Conservation (phyloP, 2,329 filamentous ascomycete genomes). For the Fusarium sp. region DNA sequence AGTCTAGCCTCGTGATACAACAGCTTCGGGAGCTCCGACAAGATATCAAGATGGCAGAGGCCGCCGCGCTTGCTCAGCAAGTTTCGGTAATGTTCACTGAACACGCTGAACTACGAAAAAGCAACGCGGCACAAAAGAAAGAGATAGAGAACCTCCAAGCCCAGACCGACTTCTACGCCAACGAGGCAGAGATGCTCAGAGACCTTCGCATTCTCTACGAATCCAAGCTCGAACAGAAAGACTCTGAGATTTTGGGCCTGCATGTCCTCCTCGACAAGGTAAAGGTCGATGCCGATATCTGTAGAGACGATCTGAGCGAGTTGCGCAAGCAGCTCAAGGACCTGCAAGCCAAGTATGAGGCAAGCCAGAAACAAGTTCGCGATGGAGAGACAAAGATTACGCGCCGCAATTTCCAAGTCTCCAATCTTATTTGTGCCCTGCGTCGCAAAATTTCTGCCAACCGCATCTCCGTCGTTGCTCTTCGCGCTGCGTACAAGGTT, state of each 20-base stretch:
- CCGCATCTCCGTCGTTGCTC: not conserved
- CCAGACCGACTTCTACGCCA: not conserved
- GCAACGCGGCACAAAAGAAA: not conserved
- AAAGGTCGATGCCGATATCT: not conserved
- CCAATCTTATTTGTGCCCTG: constrained; percentile 3
- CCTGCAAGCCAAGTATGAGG: not conserved
- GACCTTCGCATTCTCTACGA: not conserved
- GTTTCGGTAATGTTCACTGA: not conserved
- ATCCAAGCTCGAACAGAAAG: not conserved
- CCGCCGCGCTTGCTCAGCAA: not conserved
- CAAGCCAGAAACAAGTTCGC: not conserved
- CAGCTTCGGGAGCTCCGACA: not conserved
- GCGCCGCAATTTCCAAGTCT: not conserved
- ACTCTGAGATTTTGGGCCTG: not conserved
- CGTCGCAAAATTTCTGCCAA: not conserved
- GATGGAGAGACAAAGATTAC: not conserved
- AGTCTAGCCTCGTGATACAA: not conserved
- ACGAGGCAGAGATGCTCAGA: not conserved
- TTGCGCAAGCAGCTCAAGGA: not conserved
- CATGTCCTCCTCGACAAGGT: not conserved
- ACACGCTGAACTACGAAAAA: not conserved
- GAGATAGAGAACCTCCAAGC: not conserved
- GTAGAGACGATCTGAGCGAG: not conserved
- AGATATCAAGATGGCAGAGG: not conserved
- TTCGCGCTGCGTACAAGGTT: constrained; percentile 9